Evolutionary conservation across 768 basidiomycete genomes (phyloP), one percentile per base, ranked within the genome.

Genomic region (Trametes cinnabarina): DNA sequence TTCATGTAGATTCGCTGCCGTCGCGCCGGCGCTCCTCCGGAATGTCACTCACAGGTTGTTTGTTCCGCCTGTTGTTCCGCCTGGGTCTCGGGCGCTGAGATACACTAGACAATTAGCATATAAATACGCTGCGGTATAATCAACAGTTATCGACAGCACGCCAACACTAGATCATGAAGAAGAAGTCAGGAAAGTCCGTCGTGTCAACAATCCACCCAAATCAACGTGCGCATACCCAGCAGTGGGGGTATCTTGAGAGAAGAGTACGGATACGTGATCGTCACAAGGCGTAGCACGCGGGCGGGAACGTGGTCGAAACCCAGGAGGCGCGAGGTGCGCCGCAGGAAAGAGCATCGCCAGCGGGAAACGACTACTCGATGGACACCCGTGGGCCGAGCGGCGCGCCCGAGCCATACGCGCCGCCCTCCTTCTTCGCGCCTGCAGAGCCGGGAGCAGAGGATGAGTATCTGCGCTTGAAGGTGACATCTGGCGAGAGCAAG

Each of bases 291-390:
- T 56, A 28, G 49, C 54, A 41, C 47, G 28, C 15, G 22, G 10
- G 34, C 48, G 34, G 34, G 34, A 14, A 34, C 30, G 26, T 4
- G 32, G 15, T n/a, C 34, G 32, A 20, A 12, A 12, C 23, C 30
- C 30, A 32, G 34, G 28, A 39, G 9, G 39, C 35, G 37, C n/a
- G 46, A 20, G 12, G 20, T 25, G 44, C 44, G 11, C 22, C 35
- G 43, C 19, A n/a, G n/a, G n/a, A n/a, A n/a, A n/a, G n/a, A n/a
- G n/a, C n/a, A n/a, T n/a, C n/a, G n/a, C n/a, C n/a, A n/a, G n/a
- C n/a, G n/a, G n/a, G n/a, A n/a, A n/a, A n/a, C n/a, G 39, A 25
- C 77, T 68, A 92, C 70, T 93, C 90, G 61, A 93, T 92, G 26
- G 89, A 91, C 71, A 92, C 83, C 59, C 90, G 81, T 60, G 77